A percentile compares a stretch with the other conserved stretches of the same genome.
Conservation (phyloP, 1,139 yeast species). For the Pichia sp. region DNA sequence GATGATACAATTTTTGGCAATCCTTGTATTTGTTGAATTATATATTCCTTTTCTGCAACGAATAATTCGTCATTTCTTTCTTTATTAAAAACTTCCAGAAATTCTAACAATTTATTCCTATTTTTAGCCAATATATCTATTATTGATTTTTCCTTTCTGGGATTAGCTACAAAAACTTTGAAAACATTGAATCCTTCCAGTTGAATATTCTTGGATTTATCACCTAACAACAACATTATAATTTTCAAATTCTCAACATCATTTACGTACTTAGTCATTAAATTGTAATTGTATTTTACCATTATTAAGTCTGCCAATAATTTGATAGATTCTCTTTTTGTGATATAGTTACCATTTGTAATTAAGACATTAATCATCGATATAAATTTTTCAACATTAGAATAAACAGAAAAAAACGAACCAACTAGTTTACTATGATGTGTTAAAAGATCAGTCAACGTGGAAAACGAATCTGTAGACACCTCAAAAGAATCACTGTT, state of each 20-base stretch:
- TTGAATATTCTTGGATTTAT: constrained; percentile 83
- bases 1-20: constrained; percentile 44
- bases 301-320: constrained; percentile 71
- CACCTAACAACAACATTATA: constrained; percentile 80
- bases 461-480: constrained; percentile 83
- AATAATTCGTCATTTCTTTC: constrained; percentile 55
- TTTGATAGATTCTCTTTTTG: constrained; percentile 84
- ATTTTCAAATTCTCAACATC: constrained; percentile 77
- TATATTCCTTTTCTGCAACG: constrained; percentile 74
- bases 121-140: constrained; percentile 78
- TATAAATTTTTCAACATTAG: constrained; percentile 45
- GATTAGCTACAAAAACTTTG: constrained; percentile 91
- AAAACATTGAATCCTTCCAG: constrained; percentile 89
- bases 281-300: constrained; percentile 60
- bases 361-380: constrained; percentile 59
- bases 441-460: constrained; percentile 63
- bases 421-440: constrained; percentile 62
- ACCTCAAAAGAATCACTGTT: constrained; percentile 76
- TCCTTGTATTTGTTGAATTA: constrained; percentile 64
- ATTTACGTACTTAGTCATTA: constrained; percentile 73
- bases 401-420: constrained; percentile 54
- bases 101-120: constrained; percentile 64
- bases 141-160: constrained; percentile 75
- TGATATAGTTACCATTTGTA: constrained; percentile 76
- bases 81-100: constrained; percentile 59